Evolutionary conservation across 108 stramenopile genomes (phyloP).

Genomic region (Pinguiococcus pyrenoidosus): DNA sequence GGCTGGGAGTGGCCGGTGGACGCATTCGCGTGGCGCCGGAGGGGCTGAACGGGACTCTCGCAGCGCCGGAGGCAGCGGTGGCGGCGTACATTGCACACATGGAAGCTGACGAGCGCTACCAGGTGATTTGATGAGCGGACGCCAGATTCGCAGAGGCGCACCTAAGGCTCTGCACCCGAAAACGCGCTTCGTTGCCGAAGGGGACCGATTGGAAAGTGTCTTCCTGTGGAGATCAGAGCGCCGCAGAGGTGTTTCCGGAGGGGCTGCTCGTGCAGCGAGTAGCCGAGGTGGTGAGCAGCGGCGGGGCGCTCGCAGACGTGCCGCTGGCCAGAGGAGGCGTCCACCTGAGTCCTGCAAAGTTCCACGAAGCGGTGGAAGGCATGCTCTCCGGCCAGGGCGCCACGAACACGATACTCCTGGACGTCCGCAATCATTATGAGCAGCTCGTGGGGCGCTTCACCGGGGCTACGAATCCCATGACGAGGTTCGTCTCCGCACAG

Average conservation of each 20-base stretch:
- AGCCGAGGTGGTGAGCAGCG: too few species aligned
- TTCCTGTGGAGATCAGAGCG: constrained; percentile 25
- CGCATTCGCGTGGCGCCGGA: constrained; percentile 54
- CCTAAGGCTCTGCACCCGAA: too few species aligned
- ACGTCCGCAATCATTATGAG: constrained; percentile 80
- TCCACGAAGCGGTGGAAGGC: too few species aligned
- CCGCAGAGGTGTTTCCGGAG: constrained; percentile 29
- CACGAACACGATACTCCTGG: constrained; percentile 73
- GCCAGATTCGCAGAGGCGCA: too few species aligned
- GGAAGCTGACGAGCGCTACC: constrained; percentile 6
- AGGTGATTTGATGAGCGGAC: too few species aligned
- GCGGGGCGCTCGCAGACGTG: too few species aligned
- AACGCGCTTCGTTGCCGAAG: neutral
- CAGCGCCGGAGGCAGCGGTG: constrained; percentile 37
- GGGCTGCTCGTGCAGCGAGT: constrained; percentile 39
- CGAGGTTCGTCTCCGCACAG: neutral
- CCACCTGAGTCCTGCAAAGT: too few species aligned
- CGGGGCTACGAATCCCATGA: constrained; percentile 2
- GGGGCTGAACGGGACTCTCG: constrained; percentile 67
- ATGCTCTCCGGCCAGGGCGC: too few species aligned
- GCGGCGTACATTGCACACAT: constrained; percentile 40
- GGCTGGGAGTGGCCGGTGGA: constrained; percentile 47
- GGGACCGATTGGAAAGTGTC: constrained; percentile 36
- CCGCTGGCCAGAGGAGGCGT: too few species aligned
- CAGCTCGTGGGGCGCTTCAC: constrained; percentile 65